Percentiles rank a stretch among this genome's conserved stretches.
These are phyloP conservation scores for Penicillium dipodomyicola DNA, from an alignment of 495 filamentous ascomycete species.

Conservation along the genomic window DNA sequence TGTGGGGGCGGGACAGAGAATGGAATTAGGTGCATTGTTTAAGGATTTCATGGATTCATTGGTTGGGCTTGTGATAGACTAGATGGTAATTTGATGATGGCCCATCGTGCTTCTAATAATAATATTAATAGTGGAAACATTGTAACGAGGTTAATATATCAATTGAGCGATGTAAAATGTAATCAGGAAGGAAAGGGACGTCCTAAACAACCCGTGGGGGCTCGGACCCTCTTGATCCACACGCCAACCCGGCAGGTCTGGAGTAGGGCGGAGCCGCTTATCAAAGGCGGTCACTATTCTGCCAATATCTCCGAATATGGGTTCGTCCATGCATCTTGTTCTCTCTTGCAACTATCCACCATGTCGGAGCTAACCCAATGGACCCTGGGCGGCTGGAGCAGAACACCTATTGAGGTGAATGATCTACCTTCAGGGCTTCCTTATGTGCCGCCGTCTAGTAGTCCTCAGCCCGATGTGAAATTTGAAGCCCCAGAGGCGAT, in stretches of 20 bases:
- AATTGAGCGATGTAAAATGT: neutral
- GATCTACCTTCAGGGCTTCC: neutral
- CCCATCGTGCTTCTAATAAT: neutral
- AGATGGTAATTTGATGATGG: slow-evolving; percentile 1
- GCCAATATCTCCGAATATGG: neutral
- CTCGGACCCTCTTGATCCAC: slow-evolving; percentile 5
- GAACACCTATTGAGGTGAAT: neutral
- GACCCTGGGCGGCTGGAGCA: neutral
- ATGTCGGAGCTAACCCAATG: neutral
- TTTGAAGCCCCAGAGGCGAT: neutral
- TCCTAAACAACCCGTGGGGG: neutral
- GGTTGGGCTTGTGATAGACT: slow-evolving; percentile 1
- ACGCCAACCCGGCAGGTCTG: neutral
- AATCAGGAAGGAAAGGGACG: neutral
- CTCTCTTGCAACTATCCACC: neutral
- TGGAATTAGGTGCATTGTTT: slow-evolving; percentile 3
- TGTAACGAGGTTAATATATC: neutral
- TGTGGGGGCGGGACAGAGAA: neutral
- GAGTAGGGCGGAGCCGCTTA: neutral
- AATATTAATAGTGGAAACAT: neutral
- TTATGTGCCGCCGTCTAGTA: neutral
- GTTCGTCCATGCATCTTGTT: neutral
- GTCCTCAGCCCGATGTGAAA: neutral
- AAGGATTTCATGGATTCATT: neutral
- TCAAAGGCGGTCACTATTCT: slow-evolving; percentile 4